phyloP scores from a whole-genome alignment of 305 asterid species.

The Salvia sclarea region DNA sequence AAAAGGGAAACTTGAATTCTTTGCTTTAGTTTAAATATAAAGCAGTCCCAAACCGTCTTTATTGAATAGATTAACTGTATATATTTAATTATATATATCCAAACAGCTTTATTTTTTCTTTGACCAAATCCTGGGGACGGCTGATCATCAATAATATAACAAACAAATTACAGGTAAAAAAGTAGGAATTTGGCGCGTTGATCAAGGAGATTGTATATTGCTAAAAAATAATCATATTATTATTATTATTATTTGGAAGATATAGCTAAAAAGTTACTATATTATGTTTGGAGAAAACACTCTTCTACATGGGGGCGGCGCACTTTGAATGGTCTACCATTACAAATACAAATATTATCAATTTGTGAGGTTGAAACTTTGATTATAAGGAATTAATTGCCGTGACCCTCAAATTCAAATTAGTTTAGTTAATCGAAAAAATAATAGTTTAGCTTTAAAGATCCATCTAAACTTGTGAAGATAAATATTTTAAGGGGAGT shows the following conservation, averaged over 20 bases:
- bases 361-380: no score
- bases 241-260: no score
- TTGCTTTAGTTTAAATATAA: slow-evolving; percentile 30
- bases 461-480: no score
- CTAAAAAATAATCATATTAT: no score
- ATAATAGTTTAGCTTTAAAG: no score
- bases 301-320: not conserved
- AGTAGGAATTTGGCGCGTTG: slow-evolving; percentile 27
- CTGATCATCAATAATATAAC: slow-evolving; percentile 13
- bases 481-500: no score
- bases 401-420: no score
- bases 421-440: no score
- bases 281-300: not conserved
- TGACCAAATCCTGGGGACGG: slow-evolving; percentile 36
- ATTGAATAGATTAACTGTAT: not conserved
- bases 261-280: not conserved
- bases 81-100: slow-evolving; percentile 17
- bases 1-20: slow-evolving; percentile 9
- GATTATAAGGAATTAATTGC: no score
- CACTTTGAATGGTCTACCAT: not conserved
- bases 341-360: no score
- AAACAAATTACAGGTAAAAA: not conserved
- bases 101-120: slow-evolving; percentile 27
- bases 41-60: slow-evolving; percentile 5
- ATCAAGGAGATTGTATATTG: not conserved